phyloP scores from a whole-genome alignment of 1,139 yeast species.

The Geotrichum aggregatum region DNA sequence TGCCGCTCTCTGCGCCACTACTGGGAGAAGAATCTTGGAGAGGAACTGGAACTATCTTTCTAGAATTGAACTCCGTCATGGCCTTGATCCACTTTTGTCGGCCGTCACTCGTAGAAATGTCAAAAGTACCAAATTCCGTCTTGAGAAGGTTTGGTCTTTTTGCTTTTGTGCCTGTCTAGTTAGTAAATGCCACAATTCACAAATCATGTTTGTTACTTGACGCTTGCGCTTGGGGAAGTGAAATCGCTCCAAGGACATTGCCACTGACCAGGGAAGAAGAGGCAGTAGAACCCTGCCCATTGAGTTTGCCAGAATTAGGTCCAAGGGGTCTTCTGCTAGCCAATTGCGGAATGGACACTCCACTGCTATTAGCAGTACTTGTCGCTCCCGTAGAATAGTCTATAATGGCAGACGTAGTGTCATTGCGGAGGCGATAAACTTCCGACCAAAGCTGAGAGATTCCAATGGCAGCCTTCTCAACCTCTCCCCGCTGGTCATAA shows the following conservation, averaged over 20 bases:
- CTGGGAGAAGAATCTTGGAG: constrained; percentile 6
- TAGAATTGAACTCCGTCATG: constrained; percentile 18
- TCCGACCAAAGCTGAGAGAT: constrained; percentile 17
- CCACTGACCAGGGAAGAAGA: not conserved
- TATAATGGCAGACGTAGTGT: constrained; percentile 11
- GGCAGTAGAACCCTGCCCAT: not conserved
- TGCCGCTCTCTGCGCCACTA: constrained; percentile 18
- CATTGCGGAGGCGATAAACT: constrained; percentile 11
- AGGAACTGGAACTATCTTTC: constrained; percentile 5
- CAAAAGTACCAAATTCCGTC: constrained; percentile 35
- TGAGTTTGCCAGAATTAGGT: constrained; percentile 1
- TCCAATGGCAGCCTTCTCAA: constrained; percentile 15
- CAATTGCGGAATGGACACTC: not conserved
- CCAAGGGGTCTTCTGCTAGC: not conserved
- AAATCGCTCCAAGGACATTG: not conserved
- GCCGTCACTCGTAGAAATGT: constrained; percentile 32
- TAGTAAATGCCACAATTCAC: not conserved
- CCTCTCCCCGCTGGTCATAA: constrained; percentile 11
- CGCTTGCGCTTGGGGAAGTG: not conserved
- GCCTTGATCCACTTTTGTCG: constrained; percentile 29
- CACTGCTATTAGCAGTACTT: constrained; percentile 4
- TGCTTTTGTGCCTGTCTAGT: not conserved
- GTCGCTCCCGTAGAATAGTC: constrained; percentile 11
- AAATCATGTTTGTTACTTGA: not conserved
- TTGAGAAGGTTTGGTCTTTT: constrained; percentile 38